A percentile compares a stretch with the other conserved stretches of the same genome.
phyloP scores from a whole-genome alignment of 2,329 filamentous ascomycete species.

The Lithohypha guttulata region DNA sequence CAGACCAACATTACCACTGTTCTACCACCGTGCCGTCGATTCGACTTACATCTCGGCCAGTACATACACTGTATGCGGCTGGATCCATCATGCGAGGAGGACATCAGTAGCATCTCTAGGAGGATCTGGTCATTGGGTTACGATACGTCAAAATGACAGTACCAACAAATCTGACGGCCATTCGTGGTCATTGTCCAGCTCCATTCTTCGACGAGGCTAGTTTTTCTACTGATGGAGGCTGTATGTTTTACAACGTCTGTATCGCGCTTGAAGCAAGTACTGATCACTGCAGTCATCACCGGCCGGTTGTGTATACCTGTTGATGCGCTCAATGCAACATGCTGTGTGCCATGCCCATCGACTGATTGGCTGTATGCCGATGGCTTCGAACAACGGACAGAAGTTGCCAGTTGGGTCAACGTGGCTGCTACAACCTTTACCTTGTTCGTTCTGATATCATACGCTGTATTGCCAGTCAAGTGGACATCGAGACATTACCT shows the following conservation, averaged over 20 bases:
- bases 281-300: conserved; percentile 41
- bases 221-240: conserved; percentile 54
- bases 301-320: conserved; percentile 50
- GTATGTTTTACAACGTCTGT: conserved; percentile 41
- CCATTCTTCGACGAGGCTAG: conserved; percentile 58
- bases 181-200: conserved; percentile 46
- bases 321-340: conserved; percentile 43
- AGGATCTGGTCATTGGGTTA: neutral
- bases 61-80: no score
- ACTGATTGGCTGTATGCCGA: conserved; percentile 62
- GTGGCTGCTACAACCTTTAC: conserved; percentile 62
- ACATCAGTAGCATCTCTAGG: neutral
- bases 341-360: conserved; percentile 84
- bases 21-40: neutral
- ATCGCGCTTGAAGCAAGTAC: conserved; percentile 18
- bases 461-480: conserved; percentile 68
- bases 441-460: conserved; percentile 68
- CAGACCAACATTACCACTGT: conserved; percentile 3
- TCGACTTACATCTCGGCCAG: neutral
- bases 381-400: conserved; percentile 46
- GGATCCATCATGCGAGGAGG: conserved; percentile 4
- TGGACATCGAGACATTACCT: conserved; percentile 89
- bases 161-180: conserved; percentile 4
- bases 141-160: neutral
- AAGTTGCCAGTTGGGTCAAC: conserved; percentile 71